Base-by-base conservation (phyloP, 179 eudicot genomes). In the Nepenthes alata region DNA sequence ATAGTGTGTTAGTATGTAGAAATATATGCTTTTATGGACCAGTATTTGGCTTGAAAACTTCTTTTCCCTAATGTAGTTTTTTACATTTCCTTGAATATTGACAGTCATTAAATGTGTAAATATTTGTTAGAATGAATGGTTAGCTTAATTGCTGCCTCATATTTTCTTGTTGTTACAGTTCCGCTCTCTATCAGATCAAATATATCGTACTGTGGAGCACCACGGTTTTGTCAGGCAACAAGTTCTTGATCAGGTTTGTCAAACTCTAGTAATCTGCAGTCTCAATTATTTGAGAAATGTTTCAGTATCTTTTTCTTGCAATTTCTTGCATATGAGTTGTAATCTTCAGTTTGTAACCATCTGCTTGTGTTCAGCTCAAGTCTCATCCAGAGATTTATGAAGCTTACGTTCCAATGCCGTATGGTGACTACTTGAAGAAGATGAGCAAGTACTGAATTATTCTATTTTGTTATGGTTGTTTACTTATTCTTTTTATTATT, bases 151-250 rank as follows among this genome's bases (percentile, higher is more conserved):
- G 35, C 44, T 14, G 39, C n/a, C 51, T 73, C 15, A 37, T 52
- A 44, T 14, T 62, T 67, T 53, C 59, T 54, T 49, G 4, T 45
- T 58, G 14, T 80, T 57, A 41, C 76, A 85, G 91, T 85, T 85
- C 47, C 88, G 88, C 47, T 74, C 91, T 53, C 67, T 85, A 71
- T 85, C 91, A 14, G 91, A 85, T 78, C 91, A 85, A 67, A 69
- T 85, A 39, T 85, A 83, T 69, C 80, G 85, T 36, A 74, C 70
- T 54, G 57, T 75, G 9, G 86, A 85, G 48, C 70, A 85, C 67
- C 91, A 85, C 61, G 63, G 70, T 58, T 61, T 72, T 73, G 91
- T 85, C 37, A 72, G 91, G 61, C 65, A 75, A 70, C 74, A 71
- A 73, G 72, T 83, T 45, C 69, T 85, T 65, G 61, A 67, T 61